A percentile compares a stretch with the other conserved stretches of the same genome.
These are phyloP conservation scores for Krasilnikovozyma curviuscula DNA, from an alignment of 768 basidiomycete genomes.

Conservation along the genomic window DNA sequence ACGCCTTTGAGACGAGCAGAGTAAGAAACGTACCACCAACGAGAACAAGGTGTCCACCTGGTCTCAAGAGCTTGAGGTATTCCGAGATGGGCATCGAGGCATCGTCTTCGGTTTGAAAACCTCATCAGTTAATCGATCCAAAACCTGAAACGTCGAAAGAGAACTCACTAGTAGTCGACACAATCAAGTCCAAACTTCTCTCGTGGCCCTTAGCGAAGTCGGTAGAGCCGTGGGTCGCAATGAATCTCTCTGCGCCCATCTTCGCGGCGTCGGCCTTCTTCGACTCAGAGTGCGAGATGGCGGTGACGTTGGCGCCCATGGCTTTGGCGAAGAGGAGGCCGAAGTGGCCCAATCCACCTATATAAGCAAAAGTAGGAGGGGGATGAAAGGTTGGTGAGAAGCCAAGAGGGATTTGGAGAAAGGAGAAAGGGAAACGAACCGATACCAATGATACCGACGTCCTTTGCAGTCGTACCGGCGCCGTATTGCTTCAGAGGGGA, in stretches of 20 bases:
- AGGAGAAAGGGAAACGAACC: no score
- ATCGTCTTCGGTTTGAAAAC: no score
- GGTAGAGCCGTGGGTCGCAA: slow-evolving; percentile 34
- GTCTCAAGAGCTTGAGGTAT: slow-evolving; percentile 21
- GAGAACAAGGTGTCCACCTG: slow-evolving; percentile 20
- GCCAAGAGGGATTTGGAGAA: no score
- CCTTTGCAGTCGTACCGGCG: slow-evolving; percentile 21
- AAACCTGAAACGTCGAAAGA: no score
- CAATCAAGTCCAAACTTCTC: no score
- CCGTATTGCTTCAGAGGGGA: slow-evolving; percentile 20
- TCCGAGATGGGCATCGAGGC: slow-evolving; percentile 18
- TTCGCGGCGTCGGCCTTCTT: slow-evolving; percentile 42
- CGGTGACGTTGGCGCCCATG: slow-evolving; percentile 38
- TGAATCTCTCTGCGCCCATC: slow-evolving; percentile 39
- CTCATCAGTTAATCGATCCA: slow-evolving; percentile 15
- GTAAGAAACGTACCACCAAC: no score
- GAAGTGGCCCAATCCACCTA: slow-evolving; percentile 23
- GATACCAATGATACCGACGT: slow-evolving; percentile 24
- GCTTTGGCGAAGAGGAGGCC: slow-evolving; percentile 35
- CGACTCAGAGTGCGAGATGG: slow-evolving; percentile 36
- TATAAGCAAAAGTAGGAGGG: no score
- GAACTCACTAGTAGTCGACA: no score
- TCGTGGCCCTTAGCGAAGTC: no score
- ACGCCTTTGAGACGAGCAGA: no score
- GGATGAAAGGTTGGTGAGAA: no score